These are phyloP conservation scores for Fusarium sp. DNA, from an alignment of 2,329 filamentous ascomycete genomes.

Conservation along the genomic window DNA sequence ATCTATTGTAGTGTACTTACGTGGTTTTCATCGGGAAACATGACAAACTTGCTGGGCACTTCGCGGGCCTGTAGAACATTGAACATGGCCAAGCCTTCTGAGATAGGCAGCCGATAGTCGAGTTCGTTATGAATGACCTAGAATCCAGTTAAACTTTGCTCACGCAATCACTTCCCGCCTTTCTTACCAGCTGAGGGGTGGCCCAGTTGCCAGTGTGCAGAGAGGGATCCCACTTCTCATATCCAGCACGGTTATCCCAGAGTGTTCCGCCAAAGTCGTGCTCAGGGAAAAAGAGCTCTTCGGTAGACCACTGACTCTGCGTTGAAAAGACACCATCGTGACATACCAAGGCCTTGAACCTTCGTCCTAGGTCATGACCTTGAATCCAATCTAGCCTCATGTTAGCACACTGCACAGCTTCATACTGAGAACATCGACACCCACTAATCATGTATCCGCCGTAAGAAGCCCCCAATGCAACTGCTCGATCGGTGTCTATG, in stretches of 20 bases:
- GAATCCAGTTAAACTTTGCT: background rate
- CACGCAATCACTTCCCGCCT: background rate
- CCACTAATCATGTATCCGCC: slow-evolving; percentile 80
- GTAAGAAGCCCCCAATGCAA: slow-evolving; percentile 80
- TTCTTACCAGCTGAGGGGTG: slow-evolving; percentile 81
- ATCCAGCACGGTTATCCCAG: slow-evolving; percentile 71
- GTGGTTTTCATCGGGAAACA: slow-evolving; percentile 81
- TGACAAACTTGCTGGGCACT: slow-evolving; percentile 81
- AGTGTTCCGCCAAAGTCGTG: slow-evolving; percentile 74
- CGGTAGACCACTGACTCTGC: slow-evolving; percentile 71
- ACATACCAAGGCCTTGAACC: slow-evolving; percentile 88
- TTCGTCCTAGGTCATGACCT: slow-evolving; percentile 82
- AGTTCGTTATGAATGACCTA: slow-evolving; percentile 84
- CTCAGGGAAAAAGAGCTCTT: slow-evolving; percentile 77
- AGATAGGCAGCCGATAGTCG: slow-evolving; percentile 88
- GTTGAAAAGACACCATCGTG: slow-evolving; percentile 89
- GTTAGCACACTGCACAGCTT: slow-evolving; percentile 35
- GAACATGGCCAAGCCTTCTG: slow-evolving; percentile 86
- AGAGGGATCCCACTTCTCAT: slow-evolving; percentile 77
- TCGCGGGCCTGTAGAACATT: slow-evolving; percentile 83
- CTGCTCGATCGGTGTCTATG: slow-evolving; percentile 75
- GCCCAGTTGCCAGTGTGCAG: slow-evolving; percentile 76
- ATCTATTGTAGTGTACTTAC: slow-evolving; percentile 45
- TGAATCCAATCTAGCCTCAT: slow-evolving; percentile 81
- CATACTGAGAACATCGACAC: slow-evolving; percentile 35